phyloP scores from a whole-genome alignment of 176 grass and related monocot genomes.

The Juncus inflexus region DNA sequence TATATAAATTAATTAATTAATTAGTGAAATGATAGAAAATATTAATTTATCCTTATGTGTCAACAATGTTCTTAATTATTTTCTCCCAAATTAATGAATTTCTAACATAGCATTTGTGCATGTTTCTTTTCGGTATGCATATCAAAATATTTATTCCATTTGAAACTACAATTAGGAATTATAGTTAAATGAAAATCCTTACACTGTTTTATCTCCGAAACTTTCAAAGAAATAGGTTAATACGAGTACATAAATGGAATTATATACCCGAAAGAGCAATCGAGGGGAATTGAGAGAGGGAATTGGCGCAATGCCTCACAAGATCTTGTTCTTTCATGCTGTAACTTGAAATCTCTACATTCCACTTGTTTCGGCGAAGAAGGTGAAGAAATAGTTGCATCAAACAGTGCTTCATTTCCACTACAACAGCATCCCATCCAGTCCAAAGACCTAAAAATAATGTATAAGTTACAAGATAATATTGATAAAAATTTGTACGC shows the following conservation, averaged over 20 bases:
- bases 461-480: too few relatives aligned
- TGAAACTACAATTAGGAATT: too few relatives aligned
- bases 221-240: not conserved
- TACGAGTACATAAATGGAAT: not conserved
- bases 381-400: slow-evolving; percentile 9
- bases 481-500: too few relatives aligned
- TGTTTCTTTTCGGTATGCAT: too few relatives aligned
- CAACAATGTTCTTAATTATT: not conserved
- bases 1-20: not conserved
- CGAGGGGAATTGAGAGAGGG: slow-evolving; percentile 55
- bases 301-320: slow-evolving; percentile 44
- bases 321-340: slow-evolving; percentile 20
- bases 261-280: slow-evolving; percentile 47
- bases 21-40: not conserved
- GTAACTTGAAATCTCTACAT: slow-evolving; percentile 34
- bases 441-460: slow-evolving; percentile 51
- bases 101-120: not conserved
- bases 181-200: too few relatives aligned
- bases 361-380: slow-evolving; percentile 7
- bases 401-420: slow-evolving; percentile 35
- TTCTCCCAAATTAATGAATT: not conserved
- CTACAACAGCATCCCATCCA: slow-evolving; percentile 70
- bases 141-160: too few relatives aligned
- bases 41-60: not conserved
- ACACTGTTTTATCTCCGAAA: not conserved